phyloP scores from a whole-genome alignment of 2,329 filamentous ascomycete species.

The Ceratocystis variospora region DNA sequence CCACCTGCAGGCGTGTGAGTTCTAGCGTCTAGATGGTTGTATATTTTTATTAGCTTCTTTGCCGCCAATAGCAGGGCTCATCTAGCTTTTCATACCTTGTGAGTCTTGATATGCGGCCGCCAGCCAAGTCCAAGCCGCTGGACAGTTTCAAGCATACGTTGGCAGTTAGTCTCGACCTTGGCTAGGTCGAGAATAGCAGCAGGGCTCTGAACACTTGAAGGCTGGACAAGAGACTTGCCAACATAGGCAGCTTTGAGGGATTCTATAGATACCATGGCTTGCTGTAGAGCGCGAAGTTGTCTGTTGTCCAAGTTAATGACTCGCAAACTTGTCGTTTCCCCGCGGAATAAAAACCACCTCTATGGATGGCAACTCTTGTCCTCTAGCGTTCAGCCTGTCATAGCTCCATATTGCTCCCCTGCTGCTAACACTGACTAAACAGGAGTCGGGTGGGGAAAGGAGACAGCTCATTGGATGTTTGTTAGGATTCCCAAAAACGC shows the following conservation, averaged over 20 bases:
- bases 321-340: too few species aligned
- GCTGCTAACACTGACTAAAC: too few species aligned
- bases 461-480: too few species aligned
- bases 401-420: too few species aligned
- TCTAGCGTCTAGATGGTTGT: constrained; percentile 42
- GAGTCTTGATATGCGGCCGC: constrained; percentile 69
- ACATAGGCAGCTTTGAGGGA: constrained; percentile 31
- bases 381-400: too few species aligned
- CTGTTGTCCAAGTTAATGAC: too few species aligned
- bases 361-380: too few species aligned
- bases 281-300: background rate
- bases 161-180: constrained; percentile 53
- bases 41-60: constrained; percentile 19
- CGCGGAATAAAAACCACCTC: too few species aligned
- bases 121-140: constrained; percentile 48
- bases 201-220: constrained; percentile 46
- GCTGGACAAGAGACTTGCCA: constrained; percentile 38
- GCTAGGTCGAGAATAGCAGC: constrained; percentile 54
- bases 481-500: too few species aligned
- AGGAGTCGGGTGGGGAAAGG: too few species aligned
- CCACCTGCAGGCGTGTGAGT: constrained; percentile 56
- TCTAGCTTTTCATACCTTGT: constrained; percentile 44
- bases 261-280: background rate
- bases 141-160: constrained; percentile 53
- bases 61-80: too few species aligned